A percentile compares a stretch with the other conserved stretches of the same genome.
These are phyloP conservation scores for Ogataea ramenticola DNA, from an alignment of 805 yeast genomes.

Conservation along the genomic window DNA sequence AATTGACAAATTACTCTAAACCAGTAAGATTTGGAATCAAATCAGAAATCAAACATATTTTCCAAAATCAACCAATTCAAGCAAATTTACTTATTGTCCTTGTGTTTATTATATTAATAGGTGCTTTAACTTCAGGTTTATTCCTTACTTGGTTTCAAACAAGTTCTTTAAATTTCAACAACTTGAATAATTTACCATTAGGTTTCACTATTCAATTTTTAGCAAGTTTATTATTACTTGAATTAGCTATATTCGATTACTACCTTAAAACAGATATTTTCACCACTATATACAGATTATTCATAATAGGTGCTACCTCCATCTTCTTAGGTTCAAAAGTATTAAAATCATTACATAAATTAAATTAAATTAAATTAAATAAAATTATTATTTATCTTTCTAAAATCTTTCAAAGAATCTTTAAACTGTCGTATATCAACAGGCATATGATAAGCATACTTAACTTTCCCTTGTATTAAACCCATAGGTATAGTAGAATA, in stretches of 20 bases:
- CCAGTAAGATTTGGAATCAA: constrained; percentile 37
- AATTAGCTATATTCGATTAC: constrained; percentile 48
- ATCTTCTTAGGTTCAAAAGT: constrained; percentile 61
- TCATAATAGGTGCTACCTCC: constrained; percentile 44
- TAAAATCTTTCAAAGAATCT: constrained; percentile 28
- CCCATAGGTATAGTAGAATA: constrained; percentile 91
- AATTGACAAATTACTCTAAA: constrained; percentile 4
- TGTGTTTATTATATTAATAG: constrained; percentile 38
- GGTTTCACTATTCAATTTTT: constrained; percentile 38
- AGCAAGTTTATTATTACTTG: constrained; percentile 40
- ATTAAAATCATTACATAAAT: constrained; percentile 31
- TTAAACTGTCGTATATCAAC: constrained; percentile 2
- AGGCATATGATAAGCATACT: constrained; percentile 57
- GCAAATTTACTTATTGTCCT: constrained; percentile 45
- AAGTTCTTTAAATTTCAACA: constrained; percentile 29
- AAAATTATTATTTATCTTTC: constrained; percentile 49
- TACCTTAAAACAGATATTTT: constrained; percentile 56
- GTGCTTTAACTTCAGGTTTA: constrained; percentile 31
- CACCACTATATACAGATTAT: constrained; percentile 41
- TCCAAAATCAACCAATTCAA: constrained; percentile 46
- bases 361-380: too few relatives aligned
- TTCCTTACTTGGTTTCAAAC: constrained; percentile 35
- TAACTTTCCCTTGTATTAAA: constrained; percentile 77
- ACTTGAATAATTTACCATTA: constrained; percentile 25
- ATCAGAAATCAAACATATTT: constrained; percentile 60